phyloP scores from a whole-genome alignment of 108 stramenopile species.

The Hondaea fermentalgiana region DNA sequence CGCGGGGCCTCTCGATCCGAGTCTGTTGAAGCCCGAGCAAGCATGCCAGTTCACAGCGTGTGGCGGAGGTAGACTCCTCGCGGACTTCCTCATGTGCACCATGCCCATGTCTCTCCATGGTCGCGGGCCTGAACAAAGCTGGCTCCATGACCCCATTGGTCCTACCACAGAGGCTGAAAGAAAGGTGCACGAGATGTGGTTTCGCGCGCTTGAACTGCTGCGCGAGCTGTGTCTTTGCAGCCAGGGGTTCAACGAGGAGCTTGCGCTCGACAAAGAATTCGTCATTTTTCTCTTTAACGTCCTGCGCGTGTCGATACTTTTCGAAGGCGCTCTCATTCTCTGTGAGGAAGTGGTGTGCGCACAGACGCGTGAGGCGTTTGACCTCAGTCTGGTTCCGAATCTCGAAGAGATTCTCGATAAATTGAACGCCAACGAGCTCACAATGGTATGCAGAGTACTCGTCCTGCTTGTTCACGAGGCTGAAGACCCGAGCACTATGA shows the following conservation, averaged over 20 bases:
- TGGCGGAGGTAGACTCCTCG: not conserved
- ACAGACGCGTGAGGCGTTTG: not conserved
- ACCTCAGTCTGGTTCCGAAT: not conserved
- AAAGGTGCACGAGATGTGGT: not conserved
- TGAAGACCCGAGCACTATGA: not conserved
- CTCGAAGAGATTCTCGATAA: not conserved
- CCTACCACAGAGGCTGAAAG: not conserved
- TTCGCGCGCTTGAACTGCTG: not conserved
- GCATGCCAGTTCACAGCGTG: not conserved
- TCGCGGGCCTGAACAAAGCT: not conserved
- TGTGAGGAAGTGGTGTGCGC: not conserved
- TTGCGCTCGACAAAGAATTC: not conserved
- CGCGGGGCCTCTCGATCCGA: not conserved
- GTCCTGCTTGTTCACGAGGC: not conserved
- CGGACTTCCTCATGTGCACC: slow-evolving; percentile 3
- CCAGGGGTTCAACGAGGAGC: not conserved
- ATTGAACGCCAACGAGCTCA: not conserved
- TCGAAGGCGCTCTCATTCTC: not conserved
- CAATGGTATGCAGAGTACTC: not conserved
- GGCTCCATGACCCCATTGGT: not conserved
- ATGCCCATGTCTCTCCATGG: not conserved
- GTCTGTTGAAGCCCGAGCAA: not conserved
- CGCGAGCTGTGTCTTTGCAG: not conserved
- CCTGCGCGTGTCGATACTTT: not conserved
- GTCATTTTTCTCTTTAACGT: not conserved